Conservation (phyloP, 331 rosid genomes). For the Spiraea crenata region DNA sequence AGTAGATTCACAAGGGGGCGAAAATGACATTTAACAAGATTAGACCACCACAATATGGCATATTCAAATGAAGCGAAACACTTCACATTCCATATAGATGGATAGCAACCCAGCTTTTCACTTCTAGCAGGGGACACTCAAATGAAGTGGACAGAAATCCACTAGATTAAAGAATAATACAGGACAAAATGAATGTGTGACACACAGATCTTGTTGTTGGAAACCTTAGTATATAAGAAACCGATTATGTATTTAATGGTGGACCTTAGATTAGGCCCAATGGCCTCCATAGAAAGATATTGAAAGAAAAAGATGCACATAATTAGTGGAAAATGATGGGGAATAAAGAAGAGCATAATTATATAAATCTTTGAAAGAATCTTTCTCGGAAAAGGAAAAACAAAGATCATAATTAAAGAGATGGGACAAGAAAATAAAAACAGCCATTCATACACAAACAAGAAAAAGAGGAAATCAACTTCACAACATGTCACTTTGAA, state of each 20-base stretch:
- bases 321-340: slow-evolving; percentile 16
- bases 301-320: background rate
- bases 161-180: too few species aligned
- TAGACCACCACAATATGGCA: too few species aligned
- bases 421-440: background rate
- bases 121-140: too few species aligned
- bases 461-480: slow-evolving; percentile 9
- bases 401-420: background rate
- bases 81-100: too few species aligned
- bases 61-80: too few species aligned
- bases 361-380: background rate
- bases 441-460: background rate
- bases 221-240: background rate
- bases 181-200: background rate
- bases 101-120: too few species aligned
- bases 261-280: background rate
- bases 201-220: background rate
- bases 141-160: too few species aligned
- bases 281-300: slow-evolving; percentile 9
- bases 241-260: too few species aligned
- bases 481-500: background rate
- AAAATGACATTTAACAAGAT: too few species aligned
- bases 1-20: too few species aligned
- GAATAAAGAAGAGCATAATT: slow-evolving; percentile 23
- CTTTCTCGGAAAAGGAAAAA: background rate